Percentiles rank a stretch among this genome's conserved stretches.
These are phyloP conservation scores for Selaginella moellendorffii DNA, from an alignment of 75 land plant species.

Conservation along the genomic window DNA sequence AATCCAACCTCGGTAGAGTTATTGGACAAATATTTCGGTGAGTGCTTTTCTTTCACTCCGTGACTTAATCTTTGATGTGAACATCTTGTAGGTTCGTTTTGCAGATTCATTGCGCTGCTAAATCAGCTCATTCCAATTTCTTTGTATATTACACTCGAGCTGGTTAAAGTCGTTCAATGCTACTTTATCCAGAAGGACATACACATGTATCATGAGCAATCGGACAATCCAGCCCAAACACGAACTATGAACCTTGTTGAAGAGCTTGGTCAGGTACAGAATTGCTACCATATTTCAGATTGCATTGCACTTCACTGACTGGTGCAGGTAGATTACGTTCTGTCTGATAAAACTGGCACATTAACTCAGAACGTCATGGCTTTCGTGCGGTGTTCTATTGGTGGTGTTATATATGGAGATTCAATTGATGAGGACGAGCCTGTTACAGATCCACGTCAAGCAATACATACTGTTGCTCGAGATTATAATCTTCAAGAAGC, in stretches of 20 bases:
- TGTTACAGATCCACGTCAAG: not conserved
- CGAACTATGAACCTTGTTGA: conserved; percentile 21
- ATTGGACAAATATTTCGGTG: conserved; percentile 19
- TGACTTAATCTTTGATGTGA: no score
- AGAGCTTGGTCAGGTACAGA: conserved; percentile 31
- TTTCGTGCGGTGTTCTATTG: conserved; percentile 30
- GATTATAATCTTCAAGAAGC: conserved; percentile 12
- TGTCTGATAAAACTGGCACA: conserved; percentile 31
- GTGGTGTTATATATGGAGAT: conserved; percentile 25
- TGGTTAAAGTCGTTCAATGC: conserved; percentile 30
- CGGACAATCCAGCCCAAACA: conserved; percentile 16
- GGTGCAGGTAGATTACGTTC: conserved; percentile 21
- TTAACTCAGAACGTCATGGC: conserved; percentile 31
- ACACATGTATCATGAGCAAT: conserved; percentile 13
- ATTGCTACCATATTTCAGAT: not conserved
- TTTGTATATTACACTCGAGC: conserved; percentile 26
- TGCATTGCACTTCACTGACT: not conserved
- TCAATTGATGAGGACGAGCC: not conserved
- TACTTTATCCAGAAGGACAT: conserved; percentile 20
- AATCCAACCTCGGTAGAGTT: conserved; percentile 12
- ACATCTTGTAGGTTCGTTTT: not conserved
- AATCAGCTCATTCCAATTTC: conserved; percentile 30
- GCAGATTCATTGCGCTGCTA: conserved; percentile 25
- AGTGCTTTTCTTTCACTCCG: no score
- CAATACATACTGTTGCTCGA: conserved; percentile 15